A percentile compares a stretch with the other conserved stretches of the same genome.
phyloP scores from a whole-genome alignment of 2,329 filamentous ascomycete genomes.

The Paramyrothecium sp. region DNA sequence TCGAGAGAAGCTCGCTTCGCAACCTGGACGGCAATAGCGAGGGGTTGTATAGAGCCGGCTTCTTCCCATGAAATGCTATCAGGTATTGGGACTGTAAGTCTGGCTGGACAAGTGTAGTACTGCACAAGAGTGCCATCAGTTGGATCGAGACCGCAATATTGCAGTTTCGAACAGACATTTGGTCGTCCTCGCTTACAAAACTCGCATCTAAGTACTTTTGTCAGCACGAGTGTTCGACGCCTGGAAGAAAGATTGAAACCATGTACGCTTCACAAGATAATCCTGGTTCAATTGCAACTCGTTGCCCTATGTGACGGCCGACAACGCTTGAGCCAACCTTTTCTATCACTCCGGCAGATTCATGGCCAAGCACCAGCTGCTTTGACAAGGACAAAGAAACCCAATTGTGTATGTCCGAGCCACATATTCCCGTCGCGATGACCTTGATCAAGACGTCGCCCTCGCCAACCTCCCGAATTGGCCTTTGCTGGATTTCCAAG shows the following conservation, averaged over 20 bases:
- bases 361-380: slow-evolving; percentile 49
- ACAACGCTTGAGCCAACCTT: slow-evolving; percentile 50
- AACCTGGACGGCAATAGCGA: slow-evolving; percentile 62
- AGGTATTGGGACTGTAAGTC: slow-evolving; percentile 65
- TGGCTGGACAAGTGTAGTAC: slow-evolving; percentile 52
- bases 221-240: neutral
- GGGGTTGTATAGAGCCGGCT: slow-evolving; percentile 64
- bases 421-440: slow-evolving; percentile 1
- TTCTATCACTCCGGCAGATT: slow-evolving; percentile 61
- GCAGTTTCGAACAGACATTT: slow-evolving; percentile 64
- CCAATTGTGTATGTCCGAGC: slow-evolving; percentile 16
- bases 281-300: slow-evolving; percentile 66
- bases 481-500: slow-evolving; percentile 47
- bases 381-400: slow-evolving; percentile 15
- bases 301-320: slow-evolving; percentile 46
- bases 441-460: slow-evolving; percentile 4
- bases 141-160: slow-evolving; percentile 66
- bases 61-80: slow-evolving; percentile 59
- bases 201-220: slow-evolving; percentile 11
- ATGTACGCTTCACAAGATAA: slow-evolving; percentile 46
- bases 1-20: slow-evolving; percentile 43
- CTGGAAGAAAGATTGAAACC: too few species aligned
- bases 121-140: slow-evolving; percentile 65
- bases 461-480: slow-evolving; percentile 32
- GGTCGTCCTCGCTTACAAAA: slow-evolving; percentile 50